Percentiles rank a stretch among this genome's conserved stretches.
Conservation (phyloP, 306 rosid species). For the Sicyos baderoa region DNA sequence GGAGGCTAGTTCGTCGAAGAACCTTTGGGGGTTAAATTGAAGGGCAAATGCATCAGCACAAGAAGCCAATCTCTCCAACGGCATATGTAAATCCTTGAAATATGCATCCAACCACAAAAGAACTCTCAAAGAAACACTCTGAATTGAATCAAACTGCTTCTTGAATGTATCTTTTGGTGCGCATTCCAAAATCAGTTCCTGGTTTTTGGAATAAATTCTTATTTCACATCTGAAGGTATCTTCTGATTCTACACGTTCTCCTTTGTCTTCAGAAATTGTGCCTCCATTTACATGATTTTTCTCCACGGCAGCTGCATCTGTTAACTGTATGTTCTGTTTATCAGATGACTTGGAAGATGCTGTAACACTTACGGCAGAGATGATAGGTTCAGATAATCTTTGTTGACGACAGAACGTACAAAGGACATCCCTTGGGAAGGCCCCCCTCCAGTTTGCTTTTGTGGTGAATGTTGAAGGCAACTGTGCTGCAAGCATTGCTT, state of each 20-base stretch:
- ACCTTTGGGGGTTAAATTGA: constrained; percentile 34
- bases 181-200: constrained; percentile 55
- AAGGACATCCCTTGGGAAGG: constrained; percentile 73
- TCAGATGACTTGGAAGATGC: constrained; percentile 38
- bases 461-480: constrained; percentile 61
- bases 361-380: constrained; percentile 33
- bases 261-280: constrained; percentile 29
- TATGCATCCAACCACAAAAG: constrained; percentile 59
- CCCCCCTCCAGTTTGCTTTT: constrained; percentile 82
- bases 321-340: constrained; percentile 42
- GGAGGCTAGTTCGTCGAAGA: constrained; percentile 36
- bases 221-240: constrained; percentile 54
- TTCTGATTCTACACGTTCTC: constrained; percentile 34
- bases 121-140: constrained; percentile 65
- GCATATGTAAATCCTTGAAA: constrained; percentile 36
- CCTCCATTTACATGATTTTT: constrained; percentile 30
- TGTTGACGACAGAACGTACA: constrained; percentile 79
- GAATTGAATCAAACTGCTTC: constrained; percentile 72
- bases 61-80: constrained; percentile 42
- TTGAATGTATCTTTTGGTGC: constrained; percentile 47
- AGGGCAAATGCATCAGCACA: constrained; percentile 34
- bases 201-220: constrained; percentile 47
- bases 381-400: constrained; percentile 60
- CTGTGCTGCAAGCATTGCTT: constrained; percentile 60
- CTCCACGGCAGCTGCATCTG: constrained; percentile 29